phyloP scores from a whole-genome alignment of 495 filamentous ascomycete species.

The Lindgomyces ingoldianus region DNA sequence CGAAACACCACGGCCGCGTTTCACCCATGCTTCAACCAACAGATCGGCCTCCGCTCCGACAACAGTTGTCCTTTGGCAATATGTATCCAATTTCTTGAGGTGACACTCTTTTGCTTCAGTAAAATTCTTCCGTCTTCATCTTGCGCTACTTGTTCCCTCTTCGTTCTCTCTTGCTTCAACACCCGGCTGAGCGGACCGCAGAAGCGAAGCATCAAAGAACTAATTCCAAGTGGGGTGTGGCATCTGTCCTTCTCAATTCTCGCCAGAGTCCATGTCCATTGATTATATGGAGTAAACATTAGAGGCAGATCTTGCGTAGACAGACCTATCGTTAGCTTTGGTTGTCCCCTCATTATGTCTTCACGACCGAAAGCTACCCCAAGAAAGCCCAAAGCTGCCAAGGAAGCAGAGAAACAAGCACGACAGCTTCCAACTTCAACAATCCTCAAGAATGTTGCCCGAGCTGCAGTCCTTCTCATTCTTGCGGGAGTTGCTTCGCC shows the following conservation, averaged over 20 bases:
- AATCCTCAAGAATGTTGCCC: conserved; percentile 25
- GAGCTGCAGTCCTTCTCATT: conserved; percentile 52
- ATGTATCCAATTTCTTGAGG: conserved; percentile 12
- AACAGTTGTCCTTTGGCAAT: conserved; percentile 25
- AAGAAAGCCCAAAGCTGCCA: conserved; percentile 35
- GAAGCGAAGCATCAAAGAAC: not conserved
- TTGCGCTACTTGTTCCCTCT: not conserved
- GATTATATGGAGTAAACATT: not conserved
- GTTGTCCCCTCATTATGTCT: conserved; percentile 12
- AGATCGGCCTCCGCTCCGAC: conserved; percentile 7
- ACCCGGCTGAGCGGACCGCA: conserved; percentile 11
- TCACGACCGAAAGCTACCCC: conserved; percentile 32
- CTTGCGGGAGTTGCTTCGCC: conserved; percentile 74
- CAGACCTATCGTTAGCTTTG: not conserved
- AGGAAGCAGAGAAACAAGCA: conserved; percentile 30
- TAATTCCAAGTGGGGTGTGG: not conserved
- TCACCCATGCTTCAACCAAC: conserved; percentile 31
- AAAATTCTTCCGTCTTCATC: conserved; percentile 2
- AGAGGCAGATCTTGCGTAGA: not conserved
- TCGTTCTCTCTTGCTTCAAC: not conserved
- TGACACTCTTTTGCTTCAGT: not conserved
- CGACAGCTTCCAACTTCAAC: conserved; percentile 21
- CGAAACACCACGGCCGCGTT: conserved; percentile 17
- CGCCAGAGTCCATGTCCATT: not conserved
- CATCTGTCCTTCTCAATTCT: conserved; percentile 8